phyloP scores from a whole-genome alignment of 2,329 filamentous ascomycete genomes.

The Graphilbum fragrans region DNA sequence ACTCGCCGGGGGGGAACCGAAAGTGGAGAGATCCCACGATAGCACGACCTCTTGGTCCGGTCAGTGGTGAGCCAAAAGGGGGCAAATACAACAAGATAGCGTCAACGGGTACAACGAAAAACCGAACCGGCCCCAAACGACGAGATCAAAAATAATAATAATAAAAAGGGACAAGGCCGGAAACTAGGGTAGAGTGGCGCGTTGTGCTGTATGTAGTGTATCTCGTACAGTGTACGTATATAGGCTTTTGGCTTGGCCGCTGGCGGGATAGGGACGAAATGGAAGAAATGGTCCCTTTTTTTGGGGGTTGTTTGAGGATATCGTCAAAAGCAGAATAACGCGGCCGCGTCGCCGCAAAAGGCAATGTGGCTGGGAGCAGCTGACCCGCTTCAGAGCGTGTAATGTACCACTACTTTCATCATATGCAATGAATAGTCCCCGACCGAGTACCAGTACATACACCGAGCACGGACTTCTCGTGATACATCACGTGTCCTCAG shows the following conservation, averaged over 20 bases:
- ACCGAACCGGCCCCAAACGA: neutral
- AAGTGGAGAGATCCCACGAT: no score
- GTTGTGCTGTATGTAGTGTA: no score
- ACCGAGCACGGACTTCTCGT: neutral
- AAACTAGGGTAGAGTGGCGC: no score
- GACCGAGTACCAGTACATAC: neutral
- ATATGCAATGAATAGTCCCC: no score
- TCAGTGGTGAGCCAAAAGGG: no score
- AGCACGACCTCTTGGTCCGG: no score
- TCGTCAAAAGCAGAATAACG: slow-evolving; percentile 4
- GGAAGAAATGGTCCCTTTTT: neutral
- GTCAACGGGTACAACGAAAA: neutral
- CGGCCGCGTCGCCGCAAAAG: neutral
- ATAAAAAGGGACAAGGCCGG: neutral
- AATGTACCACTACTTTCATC: no score
- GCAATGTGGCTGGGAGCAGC: neutral
- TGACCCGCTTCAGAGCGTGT: neutral
- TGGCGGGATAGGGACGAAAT: neutral
- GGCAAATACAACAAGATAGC: no score
- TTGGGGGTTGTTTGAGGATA: neutral
- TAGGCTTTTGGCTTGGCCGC: no score
- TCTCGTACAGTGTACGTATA: no score
- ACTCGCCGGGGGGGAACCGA: no score
- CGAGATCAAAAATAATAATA: neutral
- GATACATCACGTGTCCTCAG: neutral